Base-by-base conservation (phyloP, 208 protist genomes). In the Trypanosoma cruzi region DNA sequence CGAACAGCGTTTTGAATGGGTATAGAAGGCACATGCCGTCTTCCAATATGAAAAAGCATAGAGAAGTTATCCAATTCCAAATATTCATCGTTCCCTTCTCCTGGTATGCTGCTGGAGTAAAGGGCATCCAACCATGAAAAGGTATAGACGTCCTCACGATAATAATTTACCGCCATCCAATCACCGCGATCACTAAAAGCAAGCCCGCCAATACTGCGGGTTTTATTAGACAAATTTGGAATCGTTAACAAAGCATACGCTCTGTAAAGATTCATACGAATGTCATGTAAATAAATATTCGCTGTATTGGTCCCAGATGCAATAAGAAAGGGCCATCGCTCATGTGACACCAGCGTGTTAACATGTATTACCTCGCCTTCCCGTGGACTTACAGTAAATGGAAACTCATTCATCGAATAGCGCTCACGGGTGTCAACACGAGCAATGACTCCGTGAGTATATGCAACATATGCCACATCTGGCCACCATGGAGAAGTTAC, bases 271-370 rank as follows among this genome's bases (percentile, higher is more conserved):
- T 63, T 66, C 77, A 85, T 82, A 54, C 84, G 80, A 16, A 86
- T 64, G 68, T 89, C 84, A 66, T 85, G 77, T 18, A 89, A 65
- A 52, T 75, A 85, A 4, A 82, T 68, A 29, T 64, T 73, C n/a
- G 72, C 57, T 37, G 59, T 76, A 64, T 86, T 74, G 7, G 75
- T 84, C 6, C 58, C 80, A 6, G 68, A 75, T 29, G 60, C 75
- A 42, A 89, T 18, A 26, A 80, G 34, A 76, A 80, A 80, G 0
- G 84, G 80, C 64, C 80, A 73, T 14, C 57, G 71, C 4, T 59
- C 53, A 72, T 86, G 79, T 18, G 52, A 36, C 16, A 74, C 77
- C 42, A 89, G 67, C 4, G 66, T 53, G 55, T 62, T 73, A 11
- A 86, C 74, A 16, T 73, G 36, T 13, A 4, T 40, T 29, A 75